phyloP scores from a whole-genome alignment of 1,284 basidiomycete genomes.

The Ustilago xerochloae region DNA sequence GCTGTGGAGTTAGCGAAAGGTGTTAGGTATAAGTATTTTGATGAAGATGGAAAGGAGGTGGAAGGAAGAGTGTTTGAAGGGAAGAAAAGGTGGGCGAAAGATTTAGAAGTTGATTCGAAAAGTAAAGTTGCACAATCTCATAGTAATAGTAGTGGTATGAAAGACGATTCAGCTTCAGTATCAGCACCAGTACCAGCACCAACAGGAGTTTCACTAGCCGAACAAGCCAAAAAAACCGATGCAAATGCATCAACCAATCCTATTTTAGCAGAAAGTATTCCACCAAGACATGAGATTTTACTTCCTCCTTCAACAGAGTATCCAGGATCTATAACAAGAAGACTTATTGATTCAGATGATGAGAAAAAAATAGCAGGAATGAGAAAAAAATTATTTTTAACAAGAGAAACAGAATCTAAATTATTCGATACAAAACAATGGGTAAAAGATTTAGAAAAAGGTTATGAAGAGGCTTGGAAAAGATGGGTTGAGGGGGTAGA shows the following conservation, averaged over 20 bases:
- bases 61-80: not conserved
- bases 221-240: constrained; percentile 32
- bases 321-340: constrained; percentile 40
- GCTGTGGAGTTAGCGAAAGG: constrained; percentile 72
- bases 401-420: constrained; percentile 70
- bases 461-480: constrained; percentile 72
- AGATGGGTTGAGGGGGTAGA: constrained; percentile 74
- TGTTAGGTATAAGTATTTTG: constrained; percentile 66
- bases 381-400: constrained; percentile 70
- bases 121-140: constrained; percentile 46
- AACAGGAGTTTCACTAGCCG: constrained; percentile 42
- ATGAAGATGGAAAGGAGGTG: constrained; percentile 24
- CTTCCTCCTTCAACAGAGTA: constrained; percentile 31
- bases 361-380: constrained; percentile 34
- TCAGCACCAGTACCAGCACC: constrained; percentile 35
- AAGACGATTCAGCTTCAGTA: constrained; percentile 10
- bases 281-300: constrained; percentile 23
- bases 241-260: constrained; percentile 21
- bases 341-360: not conserved
- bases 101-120: constrained; percentile 37
- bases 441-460: constrained; percentile 74
- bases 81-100: constrained; percentile 27
- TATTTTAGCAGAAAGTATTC: constrained; percentile 16
- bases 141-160: too few species aligned
- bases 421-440: constrained; percentile 75